A percentile compares a stretch with the other conserved stretches of the same genome.
These are phyloP conservation scores for Fusarium guadeloupense DNA, from an alignment of 2,329 filamentous ascomycete genomes.

Conservation along the genomic window DNA sequence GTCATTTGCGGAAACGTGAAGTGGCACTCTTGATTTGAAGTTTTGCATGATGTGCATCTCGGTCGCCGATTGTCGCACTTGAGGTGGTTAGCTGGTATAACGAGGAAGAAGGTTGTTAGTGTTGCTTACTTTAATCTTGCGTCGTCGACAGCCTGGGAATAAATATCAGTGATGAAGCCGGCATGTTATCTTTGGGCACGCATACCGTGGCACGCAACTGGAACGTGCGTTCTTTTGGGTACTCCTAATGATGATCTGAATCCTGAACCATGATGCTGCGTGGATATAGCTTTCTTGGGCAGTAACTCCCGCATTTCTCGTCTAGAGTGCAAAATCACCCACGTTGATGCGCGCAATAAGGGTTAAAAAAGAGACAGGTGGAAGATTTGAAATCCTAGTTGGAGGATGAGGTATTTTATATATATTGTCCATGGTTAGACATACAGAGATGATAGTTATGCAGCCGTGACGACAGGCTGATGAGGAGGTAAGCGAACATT, in stretches of 20 bases:
- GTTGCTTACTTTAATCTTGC: not conserved
- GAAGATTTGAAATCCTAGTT: not conserved
- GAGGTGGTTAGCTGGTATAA: not conserved
- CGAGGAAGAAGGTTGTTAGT: rapidly evolving
- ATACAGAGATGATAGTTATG: not conserved
- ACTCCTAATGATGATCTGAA: not conserved
- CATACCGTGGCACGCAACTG: not conserved
- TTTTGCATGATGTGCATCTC: not conserved
- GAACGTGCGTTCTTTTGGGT: not conserved
- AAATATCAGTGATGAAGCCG: not conserved
- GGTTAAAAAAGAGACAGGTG: not conserved
- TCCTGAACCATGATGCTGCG: not conserved
- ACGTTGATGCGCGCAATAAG: not conserved
- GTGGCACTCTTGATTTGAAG: not conserved
- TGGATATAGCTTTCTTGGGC: not conserved
- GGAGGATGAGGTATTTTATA: not conserved
- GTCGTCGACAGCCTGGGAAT: not conserved
- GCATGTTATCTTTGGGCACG: no score
- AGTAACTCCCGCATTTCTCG: not conserved
- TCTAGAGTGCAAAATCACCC: not conserved
- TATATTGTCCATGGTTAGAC: not conserved
- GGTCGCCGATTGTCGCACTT: slow-evolving; percentile 3
- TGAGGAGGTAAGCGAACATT: no score
- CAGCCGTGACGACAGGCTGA: not conserved
- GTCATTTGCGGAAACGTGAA: not conserved